Evolutionary conservation across 129 eudicot genomes (phyloP), one percentile per base, ranked within the genome.

Genomic region (Kitagawia praeruptora): DNA sequence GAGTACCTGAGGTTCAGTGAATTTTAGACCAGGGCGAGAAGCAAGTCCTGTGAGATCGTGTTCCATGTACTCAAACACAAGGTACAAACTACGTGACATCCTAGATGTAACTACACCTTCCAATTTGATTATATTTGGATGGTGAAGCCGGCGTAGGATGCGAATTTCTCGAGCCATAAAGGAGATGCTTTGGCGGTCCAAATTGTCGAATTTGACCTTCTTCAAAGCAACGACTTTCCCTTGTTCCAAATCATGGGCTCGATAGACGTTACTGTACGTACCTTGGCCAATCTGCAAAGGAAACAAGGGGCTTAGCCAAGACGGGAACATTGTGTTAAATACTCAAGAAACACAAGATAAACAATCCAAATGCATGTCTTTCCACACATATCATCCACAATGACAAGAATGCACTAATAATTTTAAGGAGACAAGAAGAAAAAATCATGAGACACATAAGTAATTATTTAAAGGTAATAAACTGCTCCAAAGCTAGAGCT

Each of bases 201-300:
- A 28, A 5, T 9, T 67, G 40, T 67, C 10, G 23, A 67, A 67
- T 34, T 15, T 67, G 21, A 67, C 73, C 73, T 31, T 67, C 21
- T 67, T 67, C 18, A 67, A 15, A 5, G 73, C 73, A 67, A 67
- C 73, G 14, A 67, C 1, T 15, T 31, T 67, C 19, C 73, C 73
- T 3, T 13, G 1, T 67, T 67, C 73, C 8, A 67, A 2, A 31
- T 67, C 73, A 31, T 40, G 73, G 41, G 40, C 73, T 27, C 73
- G 73, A 34, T 11, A 67, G 5, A 67, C 73, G 34, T 31, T 31
- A 34, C 73, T 67, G 0, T 67, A 67, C 11, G 73, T 67, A 13
- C 73, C 73, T 14, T 67, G 73, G 21, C 73, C 73, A 67, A 67
- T 67, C 73, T 67, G 41, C 21, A 45, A 48, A 80, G 49, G 15